Percentiles rank a stretch among this genome's conserved stretches.
phyloP scores from a whole-genome alignment of 2,329 filamentous ascomycete species.

The Hypoxylon sp. region DNA sequence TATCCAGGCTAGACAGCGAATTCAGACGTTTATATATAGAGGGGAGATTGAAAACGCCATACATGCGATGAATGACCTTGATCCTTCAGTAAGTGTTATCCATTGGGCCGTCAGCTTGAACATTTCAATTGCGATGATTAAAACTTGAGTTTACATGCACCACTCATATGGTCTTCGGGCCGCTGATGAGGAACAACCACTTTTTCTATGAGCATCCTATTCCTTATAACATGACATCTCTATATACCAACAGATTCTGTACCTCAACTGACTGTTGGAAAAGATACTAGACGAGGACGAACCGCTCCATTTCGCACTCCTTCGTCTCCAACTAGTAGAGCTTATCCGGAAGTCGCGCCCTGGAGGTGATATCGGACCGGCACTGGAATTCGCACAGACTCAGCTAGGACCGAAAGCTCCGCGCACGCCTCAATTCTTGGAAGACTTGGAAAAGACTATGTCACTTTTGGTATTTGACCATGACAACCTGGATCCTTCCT shows the following conservation, averaged over 20 bases:
- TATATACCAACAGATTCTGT: not conserved
- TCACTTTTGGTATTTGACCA: slow-evolving; percentile 87
- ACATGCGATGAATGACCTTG: slow-evolving; percentile 86
- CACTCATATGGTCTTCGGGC: slow-evolving; percentile 94
- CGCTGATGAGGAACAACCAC: slow-evolving; percentile 90
- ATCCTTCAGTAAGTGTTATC: slow-evolving; percentile 80
- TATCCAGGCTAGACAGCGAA: slow-evolving; percentile 83
- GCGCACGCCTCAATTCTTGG: slow-evolving; percentile 82
- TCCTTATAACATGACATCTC: slow-evolving; percentile 27
- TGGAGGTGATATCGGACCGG: slow-evolving; percentile 79
- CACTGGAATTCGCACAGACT: slow-evolving; percentile 86
- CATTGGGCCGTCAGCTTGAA: slow-evolving; percentile 6
- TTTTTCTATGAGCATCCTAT: slow-evolving; percentile 73
- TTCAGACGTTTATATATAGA: slow-evolving; percentile 85
- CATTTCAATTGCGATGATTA: slow-evolving; percentile 82
- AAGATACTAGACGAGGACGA: slow-evolving; percentile 90
- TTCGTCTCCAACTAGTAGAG: slow-evolving; percentile 93
- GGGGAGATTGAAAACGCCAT: slow-evolving; percentile 90
- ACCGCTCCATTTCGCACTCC: slow-evolving; percentile 86
- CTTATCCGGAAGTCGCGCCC: slow-evolving; percentile 80
- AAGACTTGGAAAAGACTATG: slow-evolving; percentile 93
- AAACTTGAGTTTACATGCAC: slow-evolving; percentile 92
- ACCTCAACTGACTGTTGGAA: slow-evolving; percentile 37
- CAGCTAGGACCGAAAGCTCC: slow-evolving; percentile 90
- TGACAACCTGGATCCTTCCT: slow-evolving; percentile 80